Percentiles rank a stretch among this genome's conserved stretches.
Evolutionary conservation across 2,329 filamentous ascomycete species (phyloP).

Genomic region (Calonectria montana): DNA sequence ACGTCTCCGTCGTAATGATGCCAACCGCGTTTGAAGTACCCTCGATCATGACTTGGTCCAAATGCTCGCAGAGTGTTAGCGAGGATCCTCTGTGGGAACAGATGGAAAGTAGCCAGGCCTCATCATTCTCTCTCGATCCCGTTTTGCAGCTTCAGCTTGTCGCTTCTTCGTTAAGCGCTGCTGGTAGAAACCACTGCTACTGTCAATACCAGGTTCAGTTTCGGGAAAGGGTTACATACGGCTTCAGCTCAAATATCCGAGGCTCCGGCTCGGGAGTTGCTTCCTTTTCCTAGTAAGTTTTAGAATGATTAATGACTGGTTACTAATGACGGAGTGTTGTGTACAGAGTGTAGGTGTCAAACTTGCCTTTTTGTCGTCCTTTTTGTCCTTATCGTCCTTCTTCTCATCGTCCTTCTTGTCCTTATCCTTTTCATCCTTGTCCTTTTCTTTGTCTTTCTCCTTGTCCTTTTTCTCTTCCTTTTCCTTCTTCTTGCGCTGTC

Average conservation of each 20-base stretch:
- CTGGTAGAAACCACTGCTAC: conserved; percentile 81
- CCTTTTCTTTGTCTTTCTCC: conserved; percentile 56
- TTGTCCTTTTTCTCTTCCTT: conserved; percentile 64
- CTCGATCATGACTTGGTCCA: background rate
- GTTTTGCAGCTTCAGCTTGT: conserved; percentile 67
- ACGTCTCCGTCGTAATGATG: background rate
- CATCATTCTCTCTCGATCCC: conserved; percentile 82
- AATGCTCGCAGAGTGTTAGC: conserved; percentile 30
- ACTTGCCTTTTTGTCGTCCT: conserved; percentile 40
- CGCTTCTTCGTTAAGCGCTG: conserved; percentile 81
- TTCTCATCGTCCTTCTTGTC: conserved; percentile 47
- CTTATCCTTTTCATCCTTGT: conserved; percentile 54
- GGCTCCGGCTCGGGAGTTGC: conserved; percentile 66
- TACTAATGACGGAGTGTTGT: no score
- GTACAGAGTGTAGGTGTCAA: background rate
- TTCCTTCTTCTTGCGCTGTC: conserved; percentile 76
- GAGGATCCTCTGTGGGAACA: conserved; percentile 74
- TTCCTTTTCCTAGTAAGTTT: conserved; percentile 29
- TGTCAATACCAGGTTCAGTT: background rate
- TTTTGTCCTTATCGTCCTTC: conserved; percentile 42
- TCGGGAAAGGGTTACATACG: conserved; percentile 57
- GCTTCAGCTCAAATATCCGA: conserved; percentile 85
- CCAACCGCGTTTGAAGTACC: background rate
- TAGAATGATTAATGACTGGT: background rate
- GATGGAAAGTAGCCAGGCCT: conserved; percentile 87